A percentile compares a stretch with the other conserved stretches of the same genome.
Evolutionary conservation across 176 grass and related monocot genomes (phyloP).

Genomic region (Juncus inflexus): DNA sequence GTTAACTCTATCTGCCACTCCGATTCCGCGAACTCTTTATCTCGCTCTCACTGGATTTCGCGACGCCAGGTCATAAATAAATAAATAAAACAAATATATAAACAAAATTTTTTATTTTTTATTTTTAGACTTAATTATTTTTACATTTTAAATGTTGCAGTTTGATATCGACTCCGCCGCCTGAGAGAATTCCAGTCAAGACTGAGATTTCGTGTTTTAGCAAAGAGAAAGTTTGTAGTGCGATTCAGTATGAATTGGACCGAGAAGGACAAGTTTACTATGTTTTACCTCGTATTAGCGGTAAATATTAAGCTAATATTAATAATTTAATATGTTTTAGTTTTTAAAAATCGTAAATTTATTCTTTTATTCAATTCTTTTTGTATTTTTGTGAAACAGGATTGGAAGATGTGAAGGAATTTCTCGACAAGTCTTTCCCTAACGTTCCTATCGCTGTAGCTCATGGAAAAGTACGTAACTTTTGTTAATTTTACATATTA

Average conservation of each 20-base stretch:
- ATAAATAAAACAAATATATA: background rate
- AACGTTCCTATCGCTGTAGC: slow-evolving; percentile 62
- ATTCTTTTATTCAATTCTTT: slow-evolving; percentile 17
- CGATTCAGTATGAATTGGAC: slow-evolving; percentile 78
- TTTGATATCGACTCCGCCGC: slow-evolving; percentile 95
- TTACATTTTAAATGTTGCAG: slow-evolving; percentile 35
- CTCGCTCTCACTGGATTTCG: slow-evolving; percentile 95
- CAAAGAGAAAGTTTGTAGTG: slow-evolving; percentile 65
- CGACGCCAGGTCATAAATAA: slow-evolving; percentile 66
- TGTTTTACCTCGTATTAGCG: slow-evolving; percentile 96
- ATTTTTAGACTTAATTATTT: slow-evolving; percentile 8
- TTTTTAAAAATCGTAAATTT: background rate
- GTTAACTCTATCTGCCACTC: slow-evolving; percentile 92
- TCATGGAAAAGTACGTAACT: slow-evolving; percentile 76
- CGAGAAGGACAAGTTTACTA: slow-evolving; percentile 95
- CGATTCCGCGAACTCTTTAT: slow-evolving; percentile 96
- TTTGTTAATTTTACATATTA: slow-evolving; percentile 24
- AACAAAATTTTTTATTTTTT: slow-evolving; percentile 12
- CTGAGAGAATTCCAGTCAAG: slow-evolving; percentile 87
- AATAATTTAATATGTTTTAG: background rate
- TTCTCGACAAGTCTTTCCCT: slow-evolving; percentile 57
- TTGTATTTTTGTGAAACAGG: slow-evolving; percentile 38
- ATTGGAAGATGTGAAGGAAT: slow-evolving; percentile 71
- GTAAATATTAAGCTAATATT: slow-evolving; percentile 32
- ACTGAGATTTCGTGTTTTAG: slow-evolving; percentile 76